phyloP scores from a whole-genome alignment of 2,329 filamentous ascomycete species.

The Zymoseptoria passerinii region DNA sequence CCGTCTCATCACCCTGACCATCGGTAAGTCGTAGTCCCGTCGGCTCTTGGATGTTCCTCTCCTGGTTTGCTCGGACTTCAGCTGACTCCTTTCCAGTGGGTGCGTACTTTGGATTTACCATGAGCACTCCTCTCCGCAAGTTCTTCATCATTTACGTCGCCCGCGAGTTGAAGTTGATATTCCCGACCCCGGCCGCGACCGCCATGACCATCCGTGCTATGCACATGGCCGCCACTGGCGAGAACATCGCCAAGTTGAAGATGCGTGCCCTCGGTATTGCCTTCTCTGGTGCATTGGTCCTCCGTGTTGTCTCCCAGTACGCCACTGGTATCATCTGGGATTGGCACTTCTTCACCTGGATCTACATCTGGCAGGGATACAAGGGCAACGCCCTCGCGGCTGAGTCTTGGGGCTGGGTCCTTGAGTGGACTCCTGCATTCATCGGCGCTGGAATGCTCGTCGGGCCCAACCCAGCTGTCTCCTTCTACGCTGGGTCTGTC shows the following conservation, averaged over 20 bases:
- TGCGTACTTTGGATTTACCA: constrained; percentile 48
- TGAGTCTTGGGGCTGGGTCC: constrained; percentile 55
- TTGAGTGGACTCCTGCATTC: constrained; percentile 54
- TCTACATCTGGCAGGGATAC: constrained; percentile 49
- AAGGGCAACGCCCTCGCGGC: constrained; percentile 44
- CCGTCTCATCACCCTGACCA: constrained; percentile 51
- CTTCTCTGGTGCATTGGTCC: constrained; percentile 44
- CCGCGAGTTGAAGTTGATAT: constrained; percentile 51
- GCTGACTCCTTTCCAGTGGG: too few relatives aligned
- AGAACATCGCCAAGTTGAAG: constrained; percentile 47
- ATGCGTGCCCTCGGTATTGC: constrained; percentile 47
- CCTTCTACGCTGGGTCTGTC: constrained; percentile 49
- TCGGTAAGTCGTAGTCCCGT: too few relatives aligned
- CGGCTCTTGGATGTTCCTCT: too few relatives aligned
- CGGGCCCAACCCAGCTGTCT: constrained; percentile 50
- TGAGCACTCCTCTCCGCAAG: constrained; percentile 38
- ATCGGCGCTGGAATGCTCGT: constrained; percentile 52
- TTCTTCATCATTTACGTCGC: constrained; percentile 62
- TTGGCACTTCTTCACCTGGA: constrained; percentile 37
- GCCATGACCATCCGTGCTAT: constrained; percentile 56
- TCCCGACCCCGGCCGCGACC: constrained; percentile 52
- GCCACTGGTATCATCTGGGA: constrained; percentile 51
- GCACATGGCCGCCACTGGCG: constrained; percentile 49
- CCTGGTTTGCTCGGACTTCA: too few relatives aligned
- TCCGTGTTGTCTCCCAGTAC: constrained; percentile 52